phyloP scores from a whole-genome alignment of 208 protist genomes.

The Trypanosoma avium region DNA sequence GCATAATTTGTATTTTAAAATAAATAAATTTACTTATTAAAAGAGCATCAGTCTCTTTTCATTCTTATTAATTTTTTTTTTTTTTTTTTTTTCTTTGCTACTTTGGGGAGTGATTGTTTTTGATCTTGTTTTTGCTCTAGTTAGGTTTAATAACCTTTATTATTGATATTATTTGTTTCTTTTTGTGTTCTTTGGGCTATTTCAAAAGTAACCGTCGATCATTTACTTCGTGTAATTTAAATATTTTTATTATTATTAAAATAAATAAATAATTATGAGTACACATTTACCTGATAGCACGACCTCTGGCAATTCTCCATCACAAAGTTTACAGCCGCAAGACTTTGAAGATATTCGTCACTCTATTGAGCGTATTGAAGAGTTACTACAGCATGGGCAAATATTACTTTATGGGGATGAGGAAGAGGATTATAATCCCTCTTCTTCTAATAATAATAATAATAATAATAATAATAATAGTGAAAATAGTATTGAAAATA shows the following conservation, averaged over 20 bases:
- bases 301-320: not conserved
- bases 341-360: constrained; percentile 10
- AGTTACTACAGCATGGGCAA: constrained; percentile 50
- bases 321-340: not conserved
- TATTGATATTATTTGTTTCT: no score
- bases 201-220: no score
- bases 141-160: not conserved
- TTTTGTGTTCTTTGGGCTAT: no score
- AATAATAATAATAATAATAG: not conserved
- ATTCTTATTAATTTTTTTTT: not conserved
- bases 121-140: not conserved
- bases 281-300: not conserved
- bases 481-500: constrained; percentile 17
- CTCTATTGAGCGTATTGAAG: constrained; percentile 61
- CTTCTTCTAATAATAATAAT: not conserved
- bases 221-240: no score
- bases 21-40: no score
- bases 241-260: no score
- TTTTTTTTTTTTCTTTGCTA: not conserved
- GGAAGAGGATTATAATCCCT: no score
- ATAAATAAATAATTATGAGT: no score
- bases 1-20: no score
- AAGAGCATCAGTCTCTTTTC: no score
- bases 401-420: constrained; percentile 58
- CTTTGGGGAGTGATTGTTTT: no score